These are phyloP conservation scores for Trichoderma endophyticum DNA, from an alignment of 2,329 filamentous ascomycete genomes.

Conservation along the genomic window DNA sequence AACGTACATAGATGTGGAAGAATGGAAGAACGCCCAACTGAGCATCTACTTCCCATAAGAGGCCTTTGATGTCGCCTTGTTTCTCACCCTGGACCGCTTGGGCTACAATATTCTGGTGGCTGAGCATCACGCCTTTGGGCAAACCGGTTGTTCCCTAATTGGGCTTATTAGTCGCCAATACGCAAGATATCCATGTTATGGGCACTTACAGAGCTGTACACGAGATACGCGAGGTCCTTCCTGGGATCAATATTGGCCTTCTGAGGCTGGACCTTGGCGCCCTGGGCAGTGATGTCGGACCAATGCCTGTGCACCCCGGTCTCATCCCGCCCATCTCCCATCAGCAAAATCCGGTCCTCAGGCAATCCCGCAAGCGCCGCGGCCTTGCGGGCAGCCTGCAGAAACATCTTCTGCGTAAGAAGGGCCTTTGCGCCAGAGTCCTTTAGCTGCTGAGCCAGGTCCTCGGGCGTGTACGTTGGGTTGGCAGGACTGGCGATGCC, in stretches of 20 bases:
- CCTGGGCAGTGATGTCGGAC: conserved; percentile 61
- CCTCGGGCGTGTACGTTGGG: conserved; percentile 78
- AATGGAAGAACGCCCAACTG: conserved; percentile 80
- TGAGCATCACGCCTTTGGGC: conserved; percentile 87
- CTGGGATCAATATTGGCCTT: conserved; percentile 62
- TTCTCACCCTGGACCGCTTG: conserved; percentile 59
- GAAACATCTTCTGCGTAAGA: conserved; percentile 66
- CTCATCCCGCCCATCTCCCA: conserved; percentile 67
- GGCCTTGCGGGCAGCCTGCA: conserved; percentile 64
- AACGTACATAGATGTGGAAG: conserved; percentile 80
- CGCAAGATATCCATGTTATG: neutral
- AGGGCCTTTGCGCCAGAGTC: conserved; percentile 73
- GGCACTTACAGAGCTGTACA: conserved; percentile 65
- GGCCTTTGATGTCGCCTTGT: conserved; percentile 49
- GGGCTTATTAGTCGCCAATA: neutral
- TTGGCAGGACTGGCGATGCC: conserved; percentile 83
- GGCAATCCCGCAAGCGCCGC: conserved; percentile 68
- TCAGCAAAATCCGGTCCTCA: conserved; percentile 67
- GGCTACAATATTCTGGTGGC: conserved; percentile 76
- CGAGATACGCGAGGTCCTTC: conserved; percentile 76
- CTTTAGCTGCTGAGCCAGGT: conserved; percentile 79
- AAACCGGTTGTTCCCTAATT: conserved; percentile 74
- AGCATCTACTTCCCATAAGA: conserved; percentile 63
- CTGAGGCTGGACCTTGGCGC: conserved; percentile 49
- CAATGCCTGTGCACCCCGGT: conserved; percentile 64